Percentiles rank a stretch among this genome's conserved stretches.
phyloP scores from a whole-genome alignment of 495 filamentous ascomycete species.

The Rhypophila decipiens region DNA sequence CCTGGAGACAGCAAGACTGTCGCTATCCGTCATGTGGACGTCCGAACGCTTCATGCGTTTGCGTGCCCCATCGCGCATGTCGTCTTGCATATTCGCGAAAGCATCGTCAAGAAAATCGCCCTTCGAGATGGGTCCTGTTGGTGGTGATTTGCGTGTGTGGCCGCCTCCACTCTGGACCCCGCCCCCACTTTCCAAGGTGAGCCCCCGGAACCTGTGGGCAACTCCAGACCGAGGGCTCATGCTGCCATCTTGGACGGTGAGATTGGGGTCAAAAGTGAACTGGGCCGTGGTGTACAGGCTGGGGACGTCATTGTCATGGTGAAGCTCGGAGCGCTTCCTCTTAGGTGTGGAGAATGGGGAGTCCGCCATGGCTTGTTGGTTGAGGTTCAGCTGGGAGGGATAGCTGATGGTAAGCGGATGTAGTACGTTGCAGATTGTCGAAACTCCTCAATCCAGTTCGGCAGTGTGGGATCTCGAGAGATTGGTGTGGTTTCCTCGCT shows the following conservation, averaged over 20 bases:
- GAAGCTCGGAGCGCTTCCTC: conserved; percentile 36
- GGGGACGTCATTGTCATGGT: conserved; percentile 14
- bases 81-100: conserved; percentile 15
- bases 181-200: conserved; percentile 49
- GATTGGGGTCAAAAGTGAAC: conserved; percentile 33
- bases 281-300: conserved; percentile 9
- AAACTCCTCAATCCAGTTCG: not conserved
- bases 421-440: not conserved
- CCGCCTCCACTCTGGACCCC: conserved; percentile 28
- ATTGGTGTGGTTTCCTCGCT: not conserved
- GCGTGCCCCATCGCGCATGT: conserved; percentile 19
- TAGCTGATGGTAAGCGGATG: not conserved
- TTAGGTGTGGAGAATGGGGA: conserved; percentile 37
- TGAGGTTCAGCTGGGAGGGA: not conserved
- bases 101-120: conserved; percentile 4
- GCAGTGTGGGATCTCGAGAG: not conserved
- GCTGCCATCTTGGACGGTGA: conserved; percentile 29
- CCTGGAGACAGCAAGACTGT: not conserved
- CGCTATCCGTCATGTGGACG: conserved; percentile 12
- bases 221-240: conserved; percentile 59
- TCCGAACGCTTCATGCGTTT: conserved; percentile 34
- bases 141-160: conserved; percentile 18
- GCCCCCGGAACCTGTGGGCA: conserved; percentile 56
- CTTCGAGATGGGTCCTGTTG: conserved; percentile 12
- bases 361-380: conserved; percentile 17